Evolutionary conservation across 2,329 filamentous ascomycete genomes (phyloP).

Genomic region (Fusarium cyanostomum): DNA sequence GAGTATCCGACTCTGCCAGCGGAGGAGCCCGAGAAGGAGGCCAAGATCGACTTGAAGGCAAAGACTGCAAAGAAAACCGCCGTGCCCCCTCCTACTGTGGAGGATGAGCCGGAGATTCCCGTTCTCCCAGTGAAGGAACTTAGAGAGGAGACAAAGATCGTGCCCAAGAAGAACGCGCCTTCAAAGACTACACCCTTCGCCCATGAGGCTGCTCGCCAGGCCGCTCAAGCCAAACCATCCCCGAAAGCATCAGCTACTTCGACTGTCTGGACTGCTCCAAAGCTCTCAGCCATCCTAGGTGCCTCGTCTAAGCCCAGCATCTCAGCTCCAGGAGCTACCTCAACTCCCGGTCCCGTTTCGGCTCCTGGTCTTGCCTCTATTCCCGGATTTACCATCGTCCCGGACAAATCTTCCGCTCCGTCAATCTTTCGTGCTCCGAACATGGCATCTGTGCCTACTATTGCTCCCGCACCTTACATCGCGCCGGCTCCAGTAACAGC

Average conservation of each 20-base stretch:
- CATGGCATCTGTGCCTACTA: not conserved
- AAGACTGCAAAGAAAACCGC: not conserved
- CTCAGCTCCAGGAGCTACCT: not conserved
- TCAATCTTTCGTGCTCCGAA: not conserved
- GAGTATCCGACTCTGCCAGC: not conserved
- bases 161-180: not conserved
- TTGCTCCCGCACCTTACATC: conserved; percentile 15
- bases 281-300: not conserved
- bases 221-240: not conserved
- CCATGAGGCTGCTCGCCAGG: too few species aligned
- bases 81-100: not conserved
- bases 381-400: not conserved
- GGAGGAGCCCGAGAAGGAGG: not conserved
- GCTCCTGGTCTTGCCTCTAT: not conserved
- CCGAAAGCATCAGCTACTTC: not conserved
- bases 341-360: not conserved
- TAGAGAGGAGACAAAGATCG: not conserved
- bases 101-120: not conserved
- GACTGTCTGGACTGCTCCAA: not conserved
- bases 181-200: not conserved
- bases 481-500: conserved; percentile 14
- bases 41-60: not conserved
- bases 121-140: not conserved
- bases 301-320: not conserved
- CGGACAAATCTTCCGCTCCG: not conserved